phyloP scores from a whole-genome alignment of 1,284 basidiomycete species.

The Papiliotrema terrestris region DNA sequence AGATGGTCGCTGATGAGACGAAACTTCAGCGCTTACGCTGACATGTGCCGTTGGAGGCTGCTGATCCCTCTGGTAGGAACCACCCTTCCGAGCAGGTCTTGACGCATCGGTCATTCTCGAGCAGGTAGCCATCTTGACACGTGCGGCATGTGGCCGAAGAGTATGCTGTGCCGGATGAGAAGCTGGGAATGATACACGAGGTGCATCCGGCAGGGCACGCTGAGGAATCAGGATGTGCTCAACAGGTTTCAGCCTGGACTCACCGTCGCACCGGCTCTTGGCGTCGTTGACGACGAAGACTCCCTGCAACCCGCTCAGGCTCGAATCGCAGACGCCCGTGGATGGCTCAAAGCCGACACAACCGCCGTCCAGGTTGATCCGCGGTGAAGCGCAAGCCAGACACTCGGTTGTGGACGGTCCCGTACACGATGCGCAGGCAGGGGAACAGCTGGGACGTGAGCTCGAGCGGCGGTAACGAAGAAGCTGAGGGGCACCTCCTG shows the following conservation, averaged over 20 bases:
- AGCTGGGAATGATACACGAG: conserved; percentile 43
- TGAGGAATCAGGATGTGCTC: conserved; percentile 11
- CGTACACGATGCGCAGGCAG: conserved; percentile 46
- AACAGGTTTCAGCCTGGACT: conserved; percentile 10
- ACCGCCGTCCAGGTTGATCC: conserved; percentile 32
- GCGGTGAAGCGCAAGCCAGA: conserved; percentile 36
- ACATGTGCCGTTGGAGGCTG: conserved; percentile 40
- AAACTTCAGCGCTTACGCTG: conserved; percentile 33
- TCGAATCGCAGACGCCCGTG: conserved; percentile 47
- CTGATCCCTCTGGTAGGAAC: conserved; percentile 26
- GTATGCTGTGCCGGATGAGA: conserved; percentile 29
- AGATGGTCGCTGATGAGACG: background rate
- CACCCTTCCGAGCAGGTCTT: conserved; percentile 37
- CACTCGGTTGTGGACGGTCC: conserved; percentile 41
- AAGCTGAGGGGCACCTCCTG: conserved; percentile 19
- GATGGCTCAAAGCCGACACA: conserved; percentile 45
- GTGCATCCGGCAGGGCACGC: conserved; percentile 48
- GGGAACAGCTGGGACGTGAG: conserved; percentile 35
- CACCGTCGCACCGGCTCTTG: conserved; percentile 48
- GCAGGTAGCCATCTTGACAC: conserved; percentile 49
- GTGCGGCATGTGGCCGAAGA: conserved; percentile 34
- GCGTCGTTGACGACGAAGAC: conserved; percentile 43
- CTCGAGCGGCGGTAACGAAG: background rate
- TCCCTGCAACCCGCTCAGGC: conserved; percentile 25
- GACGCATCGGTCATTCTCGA: conserved; percentile 42